Percentiles rank a stretch among this genome's conserved stretches.
These are phyloP conservation scores for Colletotrichum orchidophilum DNA, from an alignment of 2,329 filamentous ascomycete genomes.

Conservation along the genomic window DNA sequence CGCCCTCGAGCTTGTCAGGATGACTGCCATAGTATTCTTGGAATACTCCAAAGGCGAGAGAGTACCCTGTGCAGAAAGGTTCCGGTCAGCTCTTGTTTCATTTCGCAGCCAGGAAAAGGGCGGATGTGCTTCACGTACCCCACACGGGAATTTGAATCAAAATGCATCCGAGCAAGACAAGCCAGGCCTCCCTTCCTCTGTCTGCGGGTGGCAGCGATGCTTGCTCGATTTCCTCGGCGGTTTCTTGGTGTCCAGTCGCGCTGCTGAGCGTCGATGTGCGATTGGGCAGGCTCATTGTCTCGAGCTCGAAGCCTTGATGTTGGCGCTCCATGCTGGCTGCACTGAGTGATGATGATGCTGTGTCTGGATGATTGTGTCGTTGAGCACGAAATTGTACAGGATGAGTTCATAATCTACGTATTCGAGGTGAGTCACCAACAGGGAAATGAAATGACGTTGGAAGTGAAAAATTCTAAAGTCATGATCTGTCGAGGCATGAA, in stretches of 20 bases:
- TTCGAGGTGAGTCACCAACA: not conserved
- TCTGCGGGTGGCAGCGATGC: not conserved
- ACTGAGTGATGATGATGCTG: not conserved
- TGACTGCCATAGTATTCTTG: not conserved
- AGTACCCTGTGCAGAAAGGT: no score
- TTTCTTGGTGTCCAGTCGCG: not conserved
- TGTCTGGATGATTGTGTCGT: no score
- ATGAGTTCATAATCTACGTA: no score
- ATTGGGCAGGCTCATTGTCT: not conserved
- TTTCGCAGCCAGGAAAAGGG: no score
- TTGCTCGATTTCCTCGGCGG: not conserved
- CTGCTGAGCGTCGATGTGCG: not conserved
- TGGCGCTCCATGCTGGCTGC: not conserved
- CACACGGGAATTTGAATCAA: not conserved
- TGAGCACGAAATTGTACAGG: no score
- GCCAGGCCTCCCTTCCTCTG: not conserved
- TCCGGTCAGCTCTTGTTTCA: no score
- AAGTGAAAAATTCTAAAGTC: not conserved
- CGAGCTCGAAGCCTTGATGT: not conserved
- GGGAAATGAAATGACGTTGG: not conserved
- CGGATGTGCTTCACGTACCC: not conserved
- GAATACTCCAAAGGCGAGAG: not conserved
- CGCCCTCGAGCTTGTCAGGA: not conserved
- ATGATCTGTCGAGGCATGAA: not conserved
- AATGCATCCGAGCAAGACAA: not conserved